Percentiles rank a stretch among this genome's conserved stretches.
These are phyloP conservation scores for Verticillium nonalfalfae DNA, from an alignment of 2,329 filamentous ascomycete species.

Conservation along the genomic window DNA sequence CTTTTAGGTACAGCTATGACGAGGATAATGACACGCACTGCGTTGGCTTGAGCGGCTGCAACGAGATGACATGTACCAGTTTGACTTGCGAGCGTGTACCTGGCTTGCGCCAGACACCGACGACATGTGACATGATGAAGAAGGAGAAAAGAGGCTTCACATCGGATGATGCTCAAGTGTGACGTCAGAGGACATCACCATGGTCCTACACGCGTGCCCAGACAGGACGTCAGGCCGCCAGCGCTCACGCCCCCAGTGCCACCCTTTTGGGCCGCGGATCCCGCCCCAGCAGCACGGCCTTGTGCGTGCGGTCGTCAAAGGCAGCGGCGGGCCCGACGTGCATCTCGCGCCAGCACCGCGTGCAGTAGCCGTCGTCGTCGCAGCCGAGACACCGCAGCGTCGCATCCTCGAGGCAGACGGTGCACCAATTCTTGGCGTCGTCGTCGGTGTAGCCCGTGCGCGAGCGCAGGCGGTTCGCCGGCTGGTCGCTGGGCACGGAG, in stretches of 20 bases:
- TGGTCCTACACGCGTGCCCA: too few relatives aligned
- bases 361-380: conserved; percentile 66
- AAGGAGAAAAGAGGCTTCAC: too few relatives aligned
- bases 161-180: too few relatives aligned
- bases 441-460: conserved; percentile 54
- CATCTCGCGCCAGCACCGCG: conserved; percentile 74
- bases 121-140: too few relatives aligned
- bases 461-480: conserved; percentile 32
- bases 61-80: background rate
- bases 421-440: conserved; percentile 72
- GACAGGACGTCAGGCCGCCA: conserved; percentile 23
- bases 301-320: conserved; percentile 65
- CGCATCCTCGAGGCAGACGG: conserved; percentile 76
- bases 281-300: conserved; percentile 53
- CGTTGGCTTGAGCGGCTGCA: conserved; percentile 4
- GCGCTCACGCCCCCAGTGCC: conserved; percentile 28
- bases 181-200: too few relatives aligned
- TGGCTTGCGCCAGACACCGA: too few relatives aligned
- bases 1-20: background rate
- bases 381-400: conserved; percentile 68
- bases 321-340: conserved; percentile 64
- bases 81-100: too few relatives aligned
- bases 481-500: conserved; percentile 42
- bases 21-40: background rate
- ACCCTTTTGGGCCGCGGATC: conserved; percentile 24